Evolutionary conservation across 129 eudicot genomes (phyloP).

Genomic region (Artemisia argyi): DNA sequence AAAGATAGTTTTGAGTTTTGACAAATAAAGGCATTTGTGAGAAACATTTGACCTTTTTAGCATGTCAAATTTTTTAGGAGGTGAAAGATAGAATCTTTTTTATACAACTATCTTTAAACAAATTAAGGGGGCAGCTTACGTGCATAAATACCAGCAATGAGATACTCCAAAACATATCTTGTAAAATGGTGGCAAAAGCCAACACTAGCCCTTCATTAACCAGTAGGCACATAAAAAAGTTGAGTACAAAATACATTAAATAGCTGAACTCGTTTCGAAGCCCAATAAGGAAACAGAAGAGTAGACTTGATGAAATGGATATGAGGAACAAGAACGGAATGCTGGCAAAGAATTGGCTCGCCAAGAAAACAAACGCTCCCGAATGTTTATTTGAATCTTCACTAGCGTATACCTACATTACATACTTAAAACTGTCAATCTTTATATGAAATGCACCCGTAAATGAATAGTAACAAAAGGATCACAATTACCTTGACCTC

Average conservation of each 20-base stretch:
- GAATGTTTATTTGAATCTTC: constrained; percentile 79
- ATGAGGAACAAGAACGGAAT: constrained; percentile 84
- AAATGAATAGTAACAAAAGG: not conserved
- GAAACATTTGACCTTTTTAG: too few relatives aligned
- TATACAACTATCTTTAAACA: not conserved
- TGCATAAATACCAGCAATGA: constrained; percentile 55
- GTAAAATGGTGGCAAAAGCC: constrained; percentile 54
- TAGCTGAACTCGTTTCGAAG: constrained; percentile 70
- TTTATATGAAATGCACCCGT: too few relatives aligned
- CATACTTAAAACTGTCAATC: not conserved
- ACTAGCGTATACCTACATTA: constrained; percentile 57
- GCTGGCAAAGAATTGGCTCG: constrained; percentile 80
- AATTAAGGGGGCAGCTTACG: constrained; percentile 37
- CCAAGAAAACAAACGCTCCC: constrained; percentile 64
- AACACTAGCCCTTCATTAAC: constrained; percentile 77
- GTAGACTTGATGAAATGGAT: constrained; percentile 76
- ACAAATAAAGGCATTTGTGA: too few relatives aligned
- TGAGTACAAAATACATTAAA: constrained; percentile 82
- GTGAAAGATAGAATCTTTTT: not conserved
- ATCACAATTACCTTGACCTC: constrained; percentile 76
- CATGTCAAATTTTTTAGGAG: not conserved
- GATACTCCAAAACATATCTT: constrained; percentile 71
- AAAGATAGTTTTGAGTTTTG: not conserved
- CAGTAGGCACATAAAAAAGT: constrained; percentile 76
- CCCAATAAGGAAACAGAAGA: constrained; percentile 81